These are phyloP conservation scores for Paramecium bursaria DNA, from an alignment of 73 alveolate genomes.

Conservation along the genomic window DNA sequence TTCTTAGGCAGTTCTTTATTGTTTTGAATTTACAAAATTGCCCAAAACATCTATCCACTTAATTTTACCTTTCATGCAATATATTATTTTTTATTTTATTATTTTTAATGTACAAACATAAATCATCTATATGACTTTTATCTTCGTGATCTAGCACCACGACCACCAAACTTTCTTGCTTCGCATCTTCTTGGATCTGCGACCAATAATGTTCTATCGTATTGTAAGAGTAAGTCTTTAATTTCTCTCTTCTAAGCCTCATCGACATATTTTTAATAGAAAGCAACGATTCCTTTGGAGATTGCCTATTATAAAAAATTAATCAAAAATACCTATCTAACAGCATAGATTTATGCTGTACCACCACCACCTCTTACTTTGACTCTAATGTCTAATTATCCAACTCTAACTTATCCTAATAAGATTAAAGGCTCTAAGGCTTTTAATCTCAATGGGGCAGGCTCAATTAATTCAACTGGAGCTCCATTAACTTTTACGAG, in stretches of 20 bases:
- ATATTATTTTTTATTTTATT: too few relatives aligned
- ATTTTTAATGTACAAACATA: constrained; percentile 10
- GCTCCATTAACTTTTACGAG: constrained; percentile 93
- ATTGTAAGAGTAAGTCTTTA: constrained; percentile 90
- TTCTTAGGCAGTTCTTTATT: constrained; percentile 71
- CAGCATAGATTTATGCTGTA: constrained; percentile 95
- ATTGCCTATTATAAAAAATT: constrained; percentile 78
- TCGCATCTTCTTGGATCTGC: constrained; percentile 99
- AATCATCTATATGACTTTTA: constrained; percentile 90
- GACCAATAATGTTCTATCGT: constrained; percentile 97
- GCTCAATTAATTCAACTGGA: constrained; percentile 94
- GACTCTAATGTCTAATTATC: constrained; percentile 91
- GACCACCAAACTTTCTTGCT: constrained; percentile 99
- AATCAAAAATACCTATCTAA: constrained; percentile 80
- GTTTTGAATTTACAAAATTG: constrained; percentile 66
- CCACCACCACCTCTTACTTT: constrained; percentile 97
- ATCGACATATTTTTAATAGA: constrained; percentile 90
- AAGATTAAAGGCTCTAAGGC: constrained; percentile 94
- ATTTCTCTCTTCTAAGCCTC: constrained; percentile 93
- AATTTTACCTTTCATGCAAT: constrained; percentile 16
- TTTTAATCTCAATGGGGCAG: constrained; percentile 93
- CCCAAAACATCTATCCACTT: constrained; percentile 62
- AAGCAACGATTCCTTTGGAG: constrained; percentile 97
- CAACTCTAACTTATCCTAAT: constrained; percentile 91
- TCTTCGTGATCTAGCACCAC: constrained; percentile 95